These are phyloP conservation scores for Aspergillus japonicus DNA, from an alignment of 2,329 filamentous ascomycete genomes.

Conservation along the genomic window DNA sequence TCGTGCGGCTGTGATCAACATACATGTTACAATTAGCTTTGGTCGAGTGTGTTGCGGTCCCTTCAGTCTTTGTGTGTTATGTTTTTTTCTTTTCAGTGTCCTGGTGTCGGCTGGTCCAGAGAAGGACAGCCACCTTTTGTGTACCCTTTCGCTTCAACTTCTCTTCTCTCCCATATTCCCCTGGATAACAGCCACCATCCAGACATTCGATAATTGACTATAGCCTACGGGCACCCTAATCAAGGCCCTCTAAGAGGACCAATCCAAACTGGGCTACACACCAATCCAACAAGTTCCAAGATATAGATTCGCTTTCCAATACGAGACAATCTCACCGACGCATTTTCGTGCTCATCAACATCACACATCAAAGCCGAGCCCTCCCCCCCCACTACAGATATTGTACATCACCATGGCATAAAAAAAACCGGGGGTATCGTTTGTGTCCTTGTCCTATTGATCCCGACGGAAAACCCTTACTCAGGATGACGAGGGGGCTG, in stretches of 20 bases:
- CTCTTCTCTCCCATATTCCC: neutral
- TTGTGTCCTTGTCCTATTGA: neutral
- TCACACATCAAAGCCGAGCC: neutral
- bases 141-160: conserved; percentile 6
- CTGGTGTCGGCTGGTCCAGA: neutral
- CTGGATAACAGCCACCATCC: neutral
- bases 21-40: neutral
- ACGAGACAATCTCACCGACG: neutral
- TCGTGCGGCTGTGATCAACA: neutral
- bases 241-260: neutral
- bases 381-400: neutral
- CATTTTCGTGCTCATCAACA: neutral
- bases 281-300: neutral
- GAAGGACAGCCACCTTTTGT: conserved; percentile 3
- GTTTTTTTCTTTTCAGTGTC: neutral
- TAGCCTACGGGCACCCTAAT: conserved; percentile 1
- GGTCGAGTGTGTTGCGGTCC: neutral
- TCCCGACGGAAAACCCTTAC: conserved; percentile 11
- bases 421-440: neutral
- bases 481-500: conserved; percentile 43
- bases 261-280: neutral
- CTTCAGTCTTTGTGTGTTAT: neutral
- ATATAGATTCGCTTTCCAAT: neutral
- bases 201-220: neutral
- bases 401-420: neutral